Base-by-base conservation (phyloP, 352 stramenopile genomes). In the Lagenidium giganteum region DNA sequence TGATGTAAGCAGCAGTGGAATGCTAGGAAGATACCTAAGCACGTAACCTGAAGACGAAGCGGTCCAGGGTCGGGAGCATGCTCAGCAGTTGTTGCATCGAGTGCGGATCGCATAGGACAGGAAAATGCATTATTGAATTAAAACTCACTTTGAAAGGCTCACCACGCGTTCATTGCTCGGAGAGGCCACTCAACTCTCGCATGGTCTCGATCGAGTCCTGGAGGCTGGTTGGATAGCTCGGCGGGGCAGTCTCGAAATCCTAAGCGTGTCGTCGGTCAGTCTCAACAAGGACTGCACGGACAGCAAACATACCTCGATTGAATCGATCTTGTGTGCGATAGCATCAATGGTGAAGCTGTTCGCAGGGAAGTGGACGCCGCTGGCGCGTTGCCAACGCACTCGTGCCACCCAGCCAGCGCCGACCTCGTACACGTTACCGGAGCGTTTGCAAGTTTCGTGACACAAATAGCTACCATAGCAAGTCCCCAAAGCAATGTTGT, bases 371-470 rank as follows among this genome's bases (percentile, higher is more conserved):
- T 82, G 58, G 20, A 76, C 60, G 11, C 83, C 83, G 3, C 59
- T 59, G 8, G 69, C 70, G 29, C 80, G 74, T 51, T 93, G 70
- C 82, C 83, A 95, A 25, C 81, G 76, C 25, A 87, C 71, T 43
- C 78, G 56, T 0, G 78, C 67, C 12, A 89, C 65, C 84, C 83
- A 93, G 3, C 83, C 84, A 5, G 71, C 84, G 20, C 76, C 83
- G 17, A 93, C 74, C 48, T 95, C 83, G 49, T 90, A 91, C 30
- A 93, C 62, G 32, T 88, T 73, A 3, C 83, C 83, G 1, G 57
- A 83, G 42, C 70, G 64, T n/a, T 61, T 60, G 47, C 70, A 90
- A 38, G 51, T 85, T 42, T 94, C 84, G 26, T 95, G 84, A 34
- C 73, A 83, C 14, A 95, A 56, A 57, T 90, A 95, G 9, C 73